A percentile compares a stretch with the other conserved stretches of the same genome.
phyloP scores from a whole-genome alignment of 805 yeast genomes.

The Candida argentea region DNA sequence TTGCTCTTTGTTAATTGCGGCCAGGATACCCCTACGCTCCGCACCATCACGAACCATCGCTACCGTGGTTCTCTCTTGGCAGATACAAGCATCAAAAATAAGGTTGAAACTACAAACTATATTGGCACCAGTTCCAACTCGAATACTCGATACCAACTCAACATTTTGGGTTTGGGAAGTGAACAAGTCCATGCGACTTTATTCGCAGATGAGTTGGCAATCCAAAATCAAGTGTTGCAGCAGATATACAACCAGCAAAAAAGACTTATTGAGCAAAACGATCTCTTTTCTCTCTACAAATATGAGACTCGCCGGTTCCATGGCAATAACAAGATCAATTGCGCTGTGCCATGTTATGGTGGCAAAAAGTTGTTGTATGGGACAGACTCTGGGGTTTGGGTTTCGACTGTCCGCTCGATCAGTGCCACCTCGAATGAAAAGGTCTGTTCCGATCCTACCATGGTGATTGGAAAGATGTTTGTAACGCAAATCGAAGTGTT shows the following conservation, averaged over 20 bases:
- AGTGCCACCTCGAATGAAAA: slow-evolving; percentile 38
- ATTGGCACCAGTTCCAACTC: slow-evolving; percentile 17
- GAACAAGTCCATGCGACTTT: slow-evolving; percentile 45
- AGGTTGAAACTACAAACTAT: slow-evolving; percentile 17
- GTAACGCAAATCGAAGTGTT: slow-evolving; percentile 85
- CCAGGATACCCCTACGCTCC: slow-evolving; percentile 64
- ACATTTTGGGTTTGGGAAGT: slow-evolving; percentile 43
- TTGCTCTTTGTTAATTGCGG: slow-evolving; percentile 63
- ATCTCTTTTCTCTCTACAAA: slow-evolving; percentile 69
- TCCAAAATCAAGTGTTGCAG: slow-evolving; percentile 72
- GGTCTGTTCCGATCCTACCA: slow-evolving; percentile 61
- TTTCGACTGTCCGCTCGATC: slow-evolving; percentile 57
- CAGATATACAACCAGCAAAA: slow-evolving; percentile 74
- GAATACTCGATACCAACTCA: slow-evolving; percentile 35
- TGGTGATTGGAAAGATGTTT: slow-evolving; percentile 62
- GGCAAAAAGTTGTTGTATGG: slow-evolving; percentile 87
- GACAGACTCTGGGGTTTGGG: slow-evolving; percentile 83
- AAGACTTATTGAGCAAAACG: slow-evolving; percentile 58
- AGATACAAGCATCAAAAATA: slow-evolving; percentile 22
- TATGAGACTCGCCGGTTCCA: slow-evolving; percentile 70
- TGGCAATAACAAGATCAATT: slow-evolving; percentile 66
- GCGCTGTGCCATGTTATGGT: slow-evolving; percentile 91
- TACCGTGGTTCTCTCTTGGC: slow-evolving; percentile 26
- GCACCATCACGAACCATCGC: slow-evolving; percentile 28
- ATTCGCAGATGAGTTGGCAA: slow-evolving; percentile 43